Base-by-base conservation (phyloP, 179 eudicot genomes). In the Gypsophila paniculata region DNA sequence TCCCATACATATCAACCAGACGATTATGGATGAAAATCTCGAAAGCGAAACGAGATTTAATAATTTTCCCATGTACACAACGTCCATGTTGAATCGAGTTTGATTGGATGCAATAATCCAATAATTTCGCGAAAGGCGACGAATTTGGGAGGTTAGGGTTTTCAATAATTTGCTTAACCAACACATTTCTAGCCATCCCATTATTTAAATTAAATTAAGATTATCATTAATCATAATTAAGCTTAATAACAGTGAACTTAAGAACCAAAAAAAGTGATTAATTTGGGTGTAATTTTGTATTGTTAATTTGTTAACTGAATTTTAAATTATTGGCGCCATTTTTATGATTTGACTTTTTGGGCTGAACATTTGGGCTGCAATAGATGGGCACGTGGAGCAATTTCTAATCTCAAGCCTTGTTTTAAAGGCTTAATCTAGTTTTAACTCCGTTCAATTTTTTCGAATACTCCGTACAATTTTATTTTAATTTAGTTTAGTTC, bases 11-110 rank as follows among this genome's bases (percentile, higher is more conserved):
- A 49, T 89, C 91, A 51, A 91, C 86, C 58, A 91, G 77, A 72
- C 91, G 81, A 72, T 91, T 91, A 73, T 87, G 85, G 60, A 91
- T 91, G 76, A 85, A 91, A 55, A 84, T 72, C 78, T 91, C 96
- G 4, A 80, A 36, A 8, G 54, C 68, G 23, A 89, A 90, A 14
- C 72, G 91, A 74, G 96, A 51, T 58, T 89, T 85, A 68, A 87
- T 69, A 42, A 90, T 77, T 6, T 68, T 78, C 18, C 85, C 91
- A 72, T 91, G 96, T 36, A 86, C 69, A 6, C 82, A 74, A 18
- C 80, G 80, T 3, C 76, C 81, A 70, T 78, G 82, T 10, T 62
- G 69, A 12, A 80, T 29, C 0, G 94, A 86, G 75, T 83, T 91
- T 29, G 90, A 81, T 44, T 66, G 75, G 65, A 84, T 79, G 79